Conservation (phyloP, 2,329 filamentous ascomycete genomes). For the Sphaerulina vaccinii region DNA sequence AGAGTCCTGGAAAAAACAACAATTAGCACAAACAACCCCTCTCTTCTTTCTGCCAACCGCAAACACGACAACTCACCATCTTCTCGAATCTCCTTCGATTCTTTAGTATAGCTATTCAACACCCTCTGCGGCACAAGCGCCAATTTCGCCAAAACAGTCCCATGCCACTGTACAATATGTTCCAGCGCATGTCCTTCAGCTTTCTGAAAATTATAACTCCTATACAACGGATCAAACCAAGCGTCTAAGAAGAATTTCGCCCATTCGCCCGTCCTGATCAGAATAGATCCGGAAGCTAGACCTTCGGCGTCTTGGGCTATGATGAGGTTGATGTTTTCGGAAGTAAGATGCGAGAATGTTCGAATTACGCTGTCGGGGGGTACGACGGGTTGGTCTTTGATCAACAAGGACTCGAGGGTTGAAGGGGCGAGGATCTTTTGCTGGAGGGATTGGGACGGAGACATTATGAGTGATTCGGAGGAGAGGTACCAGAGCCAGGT, state of each 20-base stretch:
- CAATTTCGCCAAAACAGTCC: slow-evolving; percentile 86
- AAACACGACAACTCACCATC: slow-evolving; percentile 25
- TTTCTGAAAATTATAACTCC: slow-evolving; percentile 94
- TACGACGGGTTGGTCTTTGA: slow-evolving; percentile 80
- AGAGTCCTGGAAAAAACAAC: slow-evolving; percentile 45
- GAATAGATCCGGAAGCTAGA: slow-evolving; percentile 71
- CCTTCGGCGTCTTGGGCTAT: slow-evolving; percentile 82
- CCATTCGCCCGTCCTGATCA: slow-evolving; percentile 84
- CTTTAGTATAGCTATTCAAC: slow-evolving; percentile 73
- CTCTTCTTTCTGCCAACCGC: neutral
- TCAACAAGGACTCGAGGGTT: slow-evolving; percentile 74
- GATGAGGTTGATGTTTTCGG: slow-evolving; percentile 75
- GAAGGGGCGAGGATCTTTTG: slow-evolving; percentile 66
- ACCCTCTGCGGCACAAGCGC: slow-evolving; percentile 83
- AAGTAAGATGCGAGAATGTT: slow-evolving; percentile 80
- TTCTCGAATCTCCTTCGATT: slow-evolving; percentile 35
- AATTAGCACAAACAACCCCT: neutral
- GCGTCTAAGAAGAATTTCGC: slow-evolving; percentile 88
- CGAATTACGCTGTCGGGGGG: slow-evolving; percentile 96
- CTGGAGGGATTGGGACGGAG: slow-evolving; percentile 67
- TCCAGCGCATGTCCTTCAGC: slow-evolving; percentile 87
- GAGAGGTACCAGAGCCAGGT: slow-evolving; percentile 87
- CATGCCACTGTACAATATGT: slow-evolving; percentile 73
- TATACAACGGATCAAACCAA: slow-evolving; percentile 94
- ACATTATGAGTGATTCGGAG: slow-evolving; percentile 84